These are phyloP conservation scores for Yamadazyma atlantica DNA, from an alignment of 1,139 yeast genomes.

Conservation along the genomic window DNA sequence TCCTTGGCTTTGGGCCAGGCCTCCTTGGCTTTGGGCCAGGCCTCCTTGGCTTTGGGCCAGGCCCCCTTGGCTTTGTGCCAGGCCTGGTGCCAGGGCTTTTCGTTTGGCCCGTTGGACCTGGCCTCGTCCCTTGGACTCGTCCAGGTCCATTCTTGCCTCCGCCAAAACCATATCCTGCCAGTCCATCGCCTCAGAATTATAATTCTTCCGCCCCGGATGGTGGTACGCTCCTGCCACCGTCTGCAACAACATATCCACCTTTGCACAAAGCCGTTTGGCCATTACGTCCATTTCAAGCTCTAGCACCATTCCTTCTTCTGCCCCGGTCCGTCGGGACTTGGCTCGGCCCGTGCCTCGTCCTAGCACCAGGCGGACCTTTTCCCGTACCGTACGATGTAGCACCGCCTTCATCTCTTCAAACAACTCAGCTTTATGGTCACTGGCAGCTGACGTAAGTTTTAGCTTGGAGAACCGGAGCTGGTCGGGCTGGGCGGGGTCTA, in stretches of 20 bases:
- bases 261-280: conserved; percentile 22
- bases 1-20: too few relatives aligned
- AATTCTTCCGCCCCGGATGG: not conserved
- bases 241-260: conserved; percentile 16
- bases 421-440: conserved; percentile 33
- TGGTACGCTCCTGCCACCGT: conserved; percentile 3
- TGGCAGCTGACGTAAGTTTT: conserved; percentile 3
- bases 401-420: conserved; percentile 39
- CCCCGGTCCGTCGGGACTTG: too few relatives aligned
- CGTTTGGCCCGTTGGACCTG: conserved; percentile 10
- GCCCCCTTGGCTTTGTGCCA: too few relatives aligned
- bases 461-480: conserved; percentile 1
- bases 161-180: conserved; percentile 18
- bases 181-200: conserved; percentile 1
- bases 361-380: conserved; percentile 14
- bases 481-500: not conserved
- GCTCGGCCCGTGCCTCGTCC: too few relatives aligned
- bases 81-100: too few relatives aligned
- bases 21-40: too few relatives aligned
- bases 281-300: conserved; percentile 23
- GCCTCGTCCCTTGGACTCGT: not conserved
- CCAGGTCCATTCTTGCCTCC: conserved; percentile 5
- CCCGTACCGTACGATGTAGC: conserved; percentile 30
- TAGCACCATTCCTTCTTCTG: conserved; percentile 11
- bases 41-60: too few relatives aligned